A percentile compares a stretch with the other conserved stretches of the same genome.
phyloP scores from a whole-genome alignment of 106 monocot species.

The Iris macrosiphon region DNA sequence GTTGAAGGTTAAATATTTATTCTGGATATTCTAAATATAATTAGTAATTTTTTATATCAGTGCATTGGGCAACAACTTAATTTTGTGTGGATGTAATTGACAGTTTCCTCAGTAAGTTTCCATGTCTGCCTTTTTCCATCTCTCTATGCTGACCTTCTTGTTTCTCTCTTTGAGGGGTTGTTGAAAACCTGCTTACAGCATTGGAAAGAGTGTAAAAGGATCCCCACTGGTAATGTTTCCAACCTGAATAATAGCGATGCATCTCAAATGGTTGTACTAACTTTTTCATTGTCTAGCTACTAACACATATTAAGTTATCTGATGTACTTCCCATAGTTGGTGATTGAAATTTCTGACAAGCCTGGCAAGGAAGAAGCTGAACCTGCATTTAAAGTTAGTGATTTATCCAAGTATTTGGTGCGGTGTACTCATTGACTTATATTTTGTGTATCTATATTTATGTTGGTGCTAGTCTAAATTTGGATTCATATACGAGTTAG shows the following conservation, averaged over 20 bases:
- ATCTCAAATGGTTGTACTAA: neutral
- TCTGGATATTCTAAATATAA: too few relatives aligned
- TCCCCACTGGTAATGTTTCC: constrained; percentile 8
- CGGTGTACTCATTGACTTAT: too few relatives aligned
- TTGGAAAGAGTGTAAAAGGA: constrained; percentile 14
- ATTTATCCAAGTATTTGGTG: too few relatives aligned
- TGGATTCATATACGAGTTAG: too few relatives aligned
- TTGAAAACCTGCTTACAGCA: constrained; percentile 1
- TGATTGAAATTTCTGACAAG: too few relatives aligned
- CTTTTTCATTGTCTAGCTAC: neutral
- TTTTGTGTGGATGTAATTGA: neutral
- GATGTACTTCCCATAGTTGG: neutral
- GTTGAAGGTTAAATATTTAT: too few relatives aligned
- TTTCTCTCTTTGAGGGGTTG: constrained; percentile 3
- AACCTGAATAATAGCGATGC: neutral
- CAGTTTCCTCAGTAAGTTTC: neutral
- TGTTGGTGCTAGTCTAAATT: too few relatives aligned
- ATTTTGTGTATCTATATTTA: too few relatives aligned
- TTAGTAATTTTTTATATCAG: too few relatives aligned
- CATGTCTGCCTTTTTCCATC: neutral
- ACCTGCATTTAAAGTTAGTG: constrained; percentile 13
- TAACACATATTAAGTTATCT: neutral
- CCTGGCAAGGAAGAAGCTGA: too few relatives aligned
- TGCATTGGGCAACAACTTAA: too few relatives aligned
- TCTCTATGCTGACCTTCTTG: constrained; percentile 4